Percentiles rank a stretch among this genome's conserved stretches.
These are phyloP conservation scores for Euptelea pleiosperma DNA, from an alignment of 164 flowering plant species.

Conservation along the genomic window DNA sequence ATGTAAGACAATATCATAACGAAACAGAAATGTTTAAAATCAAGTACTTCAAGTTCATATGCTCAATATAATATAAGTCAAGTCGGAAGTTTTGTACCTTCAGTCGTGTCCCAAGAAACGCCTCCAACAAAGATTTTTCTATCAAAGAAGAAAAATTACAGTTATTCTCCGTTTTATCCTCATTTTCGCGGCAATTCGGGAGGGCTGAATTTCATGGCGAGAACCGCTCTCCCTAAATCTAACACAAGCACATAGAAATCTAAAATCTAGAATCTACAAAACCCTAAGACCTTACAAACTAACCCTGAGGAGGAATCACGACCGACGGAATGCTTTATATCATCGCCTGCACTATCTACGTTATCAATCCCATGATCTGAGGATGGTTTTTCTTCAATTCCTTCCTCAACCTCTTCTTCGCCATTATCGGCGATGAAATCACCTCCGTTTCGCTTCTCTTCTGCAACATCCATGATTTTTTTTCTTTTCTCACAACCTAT, in stretches of 20 bases:
- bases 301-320: conserved; percentile 22
- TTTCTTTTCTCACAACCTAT: conserved; percentile 1
- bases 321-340: conserved; percentile 10
- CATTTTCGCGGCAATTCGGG: conserved; percentile 7
- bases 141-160: conserved; percentile 19
- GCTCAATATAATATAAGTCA: too few relatives aligned
- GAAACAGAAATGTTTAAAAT: too few relatives aligned
- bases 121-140: conserved; percentile 29
- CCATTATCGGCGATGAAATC: conserved; percentile 9
- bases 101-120: conserved; percentile 24
- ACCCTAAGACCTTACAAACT: conserved; percentile 18
- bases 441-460: conserved; percentile 11
- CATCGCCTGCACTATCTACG: conserved; percentile 19
- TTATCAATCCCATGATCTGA: not conserved
- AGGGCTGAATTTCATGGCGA: conserved; percentile 7
- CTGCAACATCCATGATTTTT: conserved; percentile 15
- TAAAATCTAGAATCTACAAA: conserved; percentile 14
- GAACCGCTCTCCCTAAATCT: conserved; percentile 19
- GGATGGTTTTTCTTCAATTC: conserved; percentile 4
- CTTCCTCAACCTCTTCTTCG: conserved; percentile 7
- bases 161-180: conserved; percentile 8
- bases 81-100: conserved; percentile 15
- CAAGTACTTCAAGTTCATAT: too few relatives aligned
- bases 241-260: conserved; percentile 10
- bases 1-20: too few relatives aligned